phyloP scores from a whole-genome alignment of 148 eudicot species.

The Fallopia convolvulus region DNA sequence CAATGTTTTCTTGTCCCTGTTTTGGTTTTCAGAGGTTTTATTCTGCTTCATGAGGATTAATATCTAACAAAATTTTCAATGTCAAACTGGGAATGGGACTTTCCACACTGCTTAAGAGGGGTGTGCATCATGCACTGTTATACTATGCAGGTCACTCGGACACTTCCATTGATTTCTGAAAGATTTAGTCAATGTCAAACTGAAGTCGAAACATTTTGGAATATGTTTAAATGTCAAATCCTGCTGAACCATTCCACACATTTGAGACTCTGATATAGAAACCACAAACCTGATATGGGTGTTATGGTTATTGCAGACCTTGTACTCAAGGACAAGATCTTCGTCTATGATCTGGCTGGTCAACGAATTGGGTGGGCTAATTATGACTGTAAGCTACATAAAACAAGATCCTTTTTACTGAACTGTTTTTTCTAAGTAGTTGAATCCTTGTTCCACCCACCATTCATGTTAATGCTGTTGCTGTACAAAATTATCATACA shows the following conservation, averaged over 20 bases:
- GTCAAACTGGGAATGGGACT: neutral
- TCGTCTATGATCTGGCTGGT: slow-evolving; percentile 2
- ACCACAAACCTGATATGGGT: neutral
- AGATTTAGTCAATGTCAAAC: neutral
- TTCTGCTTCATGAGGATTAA: neutral
- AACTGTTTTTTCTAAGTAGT: neutral
- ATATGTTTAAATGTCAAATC: neutral
- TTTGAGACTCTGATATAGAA: neutral
- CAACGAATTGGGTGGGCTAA: slow-evolving; percentile 6
- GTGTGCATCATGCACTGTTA: neutral
- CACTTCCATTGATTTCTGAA: neutral
- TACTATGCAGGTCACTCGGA: neutral
- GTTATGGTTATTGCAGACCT: neutral
- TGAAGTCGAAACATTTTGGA: neutral
- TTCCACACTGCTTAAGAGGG: neutral
- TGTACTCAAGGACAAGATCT: slow-evolving; percentile 8
- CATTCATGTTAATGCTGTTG: neutral
- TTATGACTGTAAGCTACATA: neutral
- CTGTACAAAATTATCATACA: neutral
- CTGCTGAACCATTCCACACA: neutral
- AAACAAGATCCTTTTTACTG: neutral
- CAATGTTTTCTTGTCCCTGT: neutral
- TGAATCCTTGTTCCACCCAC: neutral
- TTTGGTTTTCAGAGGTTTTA: neutral
- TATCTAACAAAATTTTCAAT: neutral